These are phyloP conservation scores for Rhizophagus sp. DNA, from an alignment of 192 early-diverging fungal genomes.

Conservation along the genomic window DNA sequence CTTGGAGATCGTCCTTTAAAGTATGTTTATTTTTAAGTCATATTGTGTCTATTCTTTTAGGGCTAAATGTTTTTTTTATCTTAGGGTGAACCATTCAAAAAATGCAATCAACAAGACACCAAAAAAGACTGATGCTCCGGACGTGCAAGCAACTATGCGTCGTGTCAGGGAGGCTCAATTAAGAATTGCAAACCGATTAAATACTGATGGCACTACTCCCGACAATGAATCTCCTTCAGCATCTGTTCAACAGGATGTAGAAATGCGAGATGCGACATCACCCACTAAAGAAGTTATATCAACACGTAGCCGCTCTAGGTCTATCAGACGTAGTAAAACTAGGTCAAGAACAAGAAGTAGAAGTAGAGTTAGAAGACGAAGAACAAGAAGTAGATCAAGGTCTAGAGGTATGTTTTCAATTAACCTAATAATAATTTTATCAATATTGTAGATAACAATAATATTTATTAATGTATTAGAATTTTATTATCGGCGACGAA, in stretches of 20 bases:
- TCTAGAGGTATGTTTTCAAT: slow-evolving; percentile 23
- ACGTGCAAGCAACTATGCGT: slow-evolving; percentile 48
- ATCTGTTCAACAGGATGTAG: slow-evolving; percentile 14
- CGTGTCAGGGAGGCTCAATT: slow-evolving; percentile 54
- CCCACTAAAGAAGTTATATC: background rate
- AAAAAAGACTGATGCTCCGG: slow-evolving; percentile 41
- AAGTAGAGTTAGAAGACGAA: slow-evolving; percentile 32
- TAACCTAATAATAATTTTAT: background rate
- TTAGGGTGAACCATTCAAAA: slow-evolving; percentile 72
- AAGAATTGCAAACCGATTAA: slow-evolving; percentile 42
- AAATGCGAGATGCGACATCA: slow-evolving; percentile 29
- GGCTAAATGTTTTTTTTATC: background rate
- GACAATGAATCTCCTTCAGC: slow-evolving; percentile 3
- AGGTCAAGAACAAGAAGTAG: slow-evolving; percentile 38
- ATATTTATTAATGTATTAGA: slow-evolving; percentile 20
- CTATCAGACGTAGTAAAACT: slow-evolving; percentile 31
- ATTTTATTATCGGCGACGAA: slow-evolving; percentile 27
- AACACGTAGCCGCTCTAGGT: slow-evolving; percentile 28
- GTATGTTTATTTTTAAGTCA: slow-evolving; percentile 31
- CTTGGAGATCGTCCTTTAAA: slow-evolving; percentile 66
- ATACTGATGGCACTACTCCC: slow-evolving; percentile 22
- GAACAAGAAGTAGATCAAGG: slow-evolving; percentile 44
- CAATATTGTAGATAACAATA: background rate
- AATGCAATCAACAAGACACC: slow-evolving; percentile 73
- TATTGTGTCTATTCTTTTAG: background rate